Evolutionary conservation across 2,329 filamentous ascomycete genomes (phyloP).

Genomic region (Trichoderma harzianum): DNA sequence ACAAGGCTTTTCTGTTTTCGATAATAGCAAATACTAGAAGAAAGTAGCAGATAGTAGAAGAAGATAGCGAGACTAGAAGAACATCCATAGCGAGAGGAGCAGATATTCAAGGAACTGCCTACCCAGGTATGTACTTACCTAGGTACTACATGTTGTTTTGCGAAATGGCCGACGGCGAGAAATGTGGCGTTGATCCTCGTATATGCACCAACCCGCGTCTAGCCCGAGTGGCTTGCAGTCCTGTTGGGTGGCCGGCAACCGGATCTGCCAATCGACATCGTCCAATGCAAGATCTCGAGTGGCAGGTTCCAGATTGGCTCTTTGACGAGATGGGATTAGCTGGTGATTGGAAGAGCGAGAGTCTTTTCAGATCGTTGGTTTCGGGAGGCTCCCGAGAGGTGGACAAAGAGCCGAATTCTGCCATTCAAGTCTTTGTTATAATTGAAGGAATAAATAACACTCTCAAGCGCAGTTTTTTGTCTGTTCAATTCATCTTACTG

Average conservation of each 20-base stretch:
- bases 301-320: not conserved
- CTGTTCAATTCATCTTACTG: not conserved
- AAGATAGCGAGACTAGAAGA: too few relatives aligned
- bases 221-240: slow-evolving; percentile 14
- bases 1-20: not conserved
- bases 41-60: too few relatives aligned
- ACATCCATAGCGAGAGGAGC: too few relatives aligned
- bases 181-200: slow-evolving; percentile 18
- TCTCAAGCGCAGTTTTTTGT: too few relatives aligned
- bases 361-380: not conserved
- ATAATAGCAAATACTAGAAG: too few relatives aligned
- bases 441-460: not conserved
- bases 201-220: slow-evolving; percentile 20
- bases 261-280: not conserved
- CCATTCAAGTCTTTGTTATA: not conserved
- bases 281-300: slow-evolving; percentile 12
- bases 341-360: not conserved
- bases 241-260: not conserved
- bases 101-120: too few relatives aligned
- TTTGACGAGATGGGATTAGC: not conserved
- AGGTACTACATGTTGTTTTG: not conserved
- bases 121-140: too few relatives aligned
- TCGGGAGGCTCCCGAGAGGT: not conserved
- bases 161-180: not conserved
- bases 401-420: not conserved